These are phyloP conservation scores for Hypoxylon sp. DNA, from an alignment of 2,329 filamentous ascomycete species.

Conservation along the genomic window DNA sequence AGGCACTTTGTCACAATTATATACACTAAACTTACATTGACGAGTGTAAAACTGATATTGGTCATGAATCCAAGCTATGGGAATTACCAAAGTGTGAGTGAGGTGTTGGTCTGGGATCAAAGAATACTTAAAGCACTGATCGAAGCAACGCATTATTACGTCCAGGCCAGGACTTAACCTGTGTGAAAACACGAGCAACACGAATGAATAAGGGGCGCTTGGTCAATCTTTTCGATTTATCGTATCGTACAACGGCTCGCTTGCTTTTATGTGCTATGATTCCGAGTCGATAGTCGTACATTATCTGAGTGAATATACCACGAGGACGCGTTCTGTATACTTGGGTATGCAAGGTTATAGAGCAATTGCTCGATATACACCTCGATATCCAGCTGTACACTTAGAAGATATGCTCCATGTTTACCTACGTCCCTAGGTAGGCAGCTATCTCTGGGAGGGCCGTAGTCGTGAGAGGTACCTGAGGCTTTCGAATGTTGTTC, in stretches of 20 bases:
- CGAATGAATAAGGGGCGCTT: too few species aligned
- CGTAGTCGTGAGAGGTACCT: not conserved
- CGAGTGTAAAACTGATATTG: not conserved
- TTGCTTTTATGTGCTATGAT: not conserved
- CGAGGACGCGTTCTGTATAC: slow-evolving; percentile 14
- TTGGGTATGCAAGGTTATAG: slow-evolving; percentile 1
- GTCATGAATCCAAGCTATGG: too few species aligned
- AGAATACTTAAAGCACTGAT: too few species aligned
- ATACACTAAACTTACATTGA: too few species aligned
- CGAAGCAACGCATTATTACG: too few species aligned
- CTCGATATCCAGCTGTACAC: not conserved
- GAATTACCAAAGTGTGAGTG: too few species aligned
- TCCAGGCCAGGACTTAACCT: too few species aligned
- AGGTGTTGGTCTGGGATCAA: too few species aligned
- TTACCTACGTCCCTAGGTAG: too few species aligned
- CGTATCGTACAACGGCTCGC: slow-evolving; percentile 9
- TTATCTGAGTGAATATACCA: slow-evolving; percentile 1
- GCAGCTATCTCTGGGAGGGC: not conserved
- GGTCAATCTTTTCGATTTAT: slow-evolving; percentile 3
- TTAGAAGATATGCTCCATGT: not conserved
- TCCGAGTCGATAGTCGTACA: slow-evolving; percentile 3
- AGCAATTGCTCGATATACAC: not conserved
- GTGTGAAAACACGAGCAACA: too few species aligned
- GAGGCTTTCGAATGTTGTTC: not conserved
- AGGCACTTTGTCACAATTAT: not conserved